Base-by-base conservation (phyloP, 2,329 filamentous ascomycete genomes). In the Tolypocladium paradoxum region DNA sequence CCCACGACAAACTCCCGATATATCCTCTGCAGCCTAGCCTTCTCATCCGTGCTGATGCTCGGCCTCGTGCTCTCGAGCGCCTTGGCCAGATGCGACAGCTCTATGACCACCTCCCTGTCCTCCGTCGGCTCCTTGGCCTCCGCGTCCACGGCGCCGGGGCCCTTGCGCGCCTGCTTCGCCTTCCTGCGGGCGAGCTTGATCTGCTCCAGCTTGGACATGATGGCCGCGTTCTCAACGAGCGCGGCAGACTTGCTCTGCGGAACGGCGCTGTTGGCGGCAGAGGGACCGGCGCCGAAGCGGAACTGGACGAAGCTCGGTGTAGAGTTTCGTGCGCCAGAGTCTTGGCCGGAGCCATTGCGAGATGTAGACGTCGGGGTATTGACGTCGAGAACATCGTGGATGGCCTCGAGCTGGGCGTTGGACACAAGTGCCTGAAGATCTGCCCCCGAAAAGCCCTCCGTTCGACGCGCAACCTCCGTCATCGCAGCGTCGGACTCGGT, bases 391-490 rank as follows among this genome's bases (percentile, higher is more conserved):
- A 95, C 84, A 60, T 96, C 91, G 65, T 99, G 93, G 58, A 99
- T 96, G 31, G 93, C 93, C 72, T 97, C 92, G 6, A 99, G 79
- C 67, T 99, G 93, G 0, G 93, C 91, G 60, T 99, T 99, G 62
- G 95, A 96, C 45, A 97, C 84, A 7, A 99, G 79, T 0, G 92
- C 93, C 68, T 99, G 93, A 4, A 99, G 75, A 71, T 99, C 93
- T 1, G 93, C 93, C 14, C 93, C 93, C 0, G 89, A 93, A 68
- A 95, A 96, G 11, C 93, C 93, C 55, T 93, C 87, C 0, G 92
- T 97, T 18, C 82, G 76, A 18, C 74, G 75, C 0, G 90, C 92
- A 27, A 99, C 81, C 56, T 91, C 88, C n/a, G 72, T 73, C 33
- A 95, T 69, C 8, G 76, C 78, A 14, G 75, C 73, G 24, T 76